Base-by-base conservation (phyloP, 805 yeast genomes). In the Pichia eremophila region DNA sequence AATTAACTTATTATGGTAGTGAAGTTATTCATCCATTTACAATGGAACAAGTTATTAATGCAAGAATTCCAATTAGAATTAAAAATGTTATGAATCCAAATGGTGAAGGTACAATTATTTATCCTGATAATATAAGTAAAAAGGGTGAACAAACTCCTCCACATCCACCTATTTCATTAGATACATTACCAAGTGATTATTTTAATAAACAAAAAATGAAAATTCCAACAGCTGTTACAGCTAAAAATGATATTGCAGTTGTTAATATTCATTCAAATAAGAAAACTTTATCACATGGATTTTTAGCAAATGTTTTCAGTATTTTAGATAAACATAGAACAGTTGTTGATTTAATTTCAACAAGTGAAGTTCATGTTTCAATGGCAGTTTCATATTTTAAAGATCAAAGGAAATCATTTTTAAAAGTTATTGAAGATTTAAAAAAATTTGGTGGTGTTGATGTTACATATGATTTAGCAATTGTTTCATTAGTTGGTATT, bases 11-110 rank as follows among this genome's bases (percentile, higher is more conserved):
- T 67, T 93, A 93, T 62, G 99, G 99, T 41, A 83, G 95, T 2
- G 99, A 93, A 69, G 99, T 93, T 55, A 93, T 93, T 57, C 99
- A 93, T 62, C 99, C 99, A 4, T 90, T 93, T 72, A 93, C 99
- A 22, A 93, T 93, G 99, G 98, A 91, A 69, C 99, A 93, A 70
- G 99, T 91, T 49, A 93, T 93, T 58, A 80, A 82, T 57, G 97
- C 97, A 25, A 86, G 83, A 62, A 93, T 93, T 62, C 99, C 99
- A 42, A 93, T 93, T 63, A 79, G 97, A 62, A 93, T 93, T 60
- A 93, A 93, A 67, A 93, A 93, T 65, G 99, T 93, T 46, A 90
- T 80, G 66, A 91, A 91, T 65, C 97, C 98, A 45, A 64, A 63
- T n/a, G 98, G 98, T 41, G 76, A 75, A 43, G 99, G 99, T 56